Conservation (phyloP, 306 rosid species). For the Trifolium dubium region DNA sequence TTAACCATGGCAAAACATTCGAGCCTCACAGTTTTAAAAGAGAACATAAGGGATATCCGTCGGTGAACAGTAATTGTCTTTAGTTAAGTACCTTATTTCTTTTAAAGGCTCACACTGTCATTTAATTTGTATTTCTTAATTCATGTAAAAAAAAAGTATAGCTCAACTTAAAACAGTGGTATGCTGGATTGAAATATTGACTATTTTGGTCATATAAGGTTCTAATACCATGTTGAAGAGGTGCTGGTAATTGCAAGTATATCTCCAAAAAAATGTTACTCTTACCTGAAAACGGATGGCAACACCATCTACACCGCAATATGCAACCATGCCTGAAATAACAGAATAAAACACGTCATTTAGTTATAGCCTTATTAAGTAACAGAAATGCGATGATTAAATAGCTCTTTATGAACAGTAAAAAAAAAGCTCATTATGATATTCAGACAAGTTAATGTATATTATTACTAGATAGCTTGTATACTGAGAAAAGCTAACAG, state of each 20-base stretch:
- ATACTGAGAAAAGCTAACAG: background rate
- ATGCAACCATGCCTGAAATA: conserved; percentile 88
- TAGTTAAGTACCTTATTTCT: background rate
- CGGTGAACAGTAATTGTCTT: background rate
- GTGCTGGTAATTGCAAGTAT: conserved; percentile 25
- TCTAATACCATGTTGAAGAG: background rate
- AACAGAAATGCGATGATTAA: background rate
- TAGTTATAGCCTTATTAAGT: background rate
- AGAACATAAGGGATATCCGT: background rate
- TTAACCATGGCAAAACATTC: background rate
- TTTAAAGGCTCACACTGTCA: background rate
- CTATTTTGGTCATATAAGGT: conserved; percentile 1
- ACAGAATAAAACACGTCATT: conserved; percentile 5
- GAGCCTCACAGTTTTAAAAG: background rate
- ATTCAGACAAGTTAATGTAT: conserved; percentile 15
- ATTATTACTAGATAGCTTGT: conserved; percentile 8
- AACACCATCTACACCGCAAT: conserved; percentile 80
- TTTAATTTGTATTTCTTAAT: conserved; percentile 24
- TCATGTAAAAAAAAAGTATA: conserved; percentile 5
- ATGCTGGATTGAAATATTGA: conserved; percentile 17
- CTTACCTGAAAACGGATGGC: conserved; percentile 80
- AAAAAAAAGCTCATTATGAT: conserved; percentile 31
- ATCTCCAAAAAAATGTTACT: conserved; percentile 33
- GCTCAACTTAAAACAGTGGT: background rate
- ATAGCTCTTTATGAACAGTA: conserved; percentile 27